Evolutionary conservation across 176 grass and related monocot species (phyloP), one percentile per base, ranked within the genome.

Genomic region (Themeda triandra): DNA sequence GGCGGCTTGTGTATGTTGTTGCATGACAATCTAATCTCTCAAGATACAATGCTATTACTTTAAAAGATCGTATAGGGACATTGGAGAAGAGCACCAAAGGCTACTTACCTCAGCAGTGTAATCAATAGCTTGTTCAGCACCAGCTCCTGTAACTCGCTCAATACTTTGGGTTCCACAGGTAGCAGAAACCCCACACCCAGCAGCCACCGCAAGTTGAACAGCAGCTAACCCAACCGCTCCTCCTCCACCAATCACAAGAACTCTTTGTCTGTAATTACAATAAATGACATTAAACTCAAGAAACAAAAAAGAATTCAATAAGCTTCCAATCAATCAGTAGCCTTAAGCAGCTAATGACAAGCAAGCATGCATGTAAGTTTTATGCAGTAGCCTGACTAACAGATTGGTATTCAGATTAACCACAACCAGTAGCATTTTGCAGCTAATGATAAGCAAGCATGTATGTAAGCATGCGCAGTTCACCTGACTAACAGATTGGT

Each of bases 81-180:
- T n/a, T n/a, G n/a, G n/a, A n/a, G n/a, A 78, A 60, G 28, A 77
- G 51, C 6, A 53, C 41, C 53, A 33, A 85, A 83, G 60, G 67
- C 13, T 19, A 65, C 11, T 80, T 89, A 98, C 96, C 89, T 94
- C 89, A 80, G 69, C 32, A 59, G 93, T 95, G 87, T 98, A 98
- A 80, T 98, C 93, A 89, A 98, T 88, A 83, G 87, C 96, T 85
- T 98, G 84, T 77, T 98, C 93, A 88, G 89, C 96, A 85, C 96
- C 96, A 84, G 84, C 87, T 80, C 81, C 76, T 36, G 82, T 82
- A 69, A 98, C 82, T 65, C 84, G 83, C 14, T 94, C 89, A 46
- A 98, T 74, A 80, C 96, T 98, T 82, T 93, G 83, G 18, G 84
- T 48, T 82, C 96, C 96, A 85, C 96, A 98, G 69, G 96, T 94